Base-by-base conservation (phyloP, 257 asterid species). In the Oldenlandia corymbosa region DNA sequence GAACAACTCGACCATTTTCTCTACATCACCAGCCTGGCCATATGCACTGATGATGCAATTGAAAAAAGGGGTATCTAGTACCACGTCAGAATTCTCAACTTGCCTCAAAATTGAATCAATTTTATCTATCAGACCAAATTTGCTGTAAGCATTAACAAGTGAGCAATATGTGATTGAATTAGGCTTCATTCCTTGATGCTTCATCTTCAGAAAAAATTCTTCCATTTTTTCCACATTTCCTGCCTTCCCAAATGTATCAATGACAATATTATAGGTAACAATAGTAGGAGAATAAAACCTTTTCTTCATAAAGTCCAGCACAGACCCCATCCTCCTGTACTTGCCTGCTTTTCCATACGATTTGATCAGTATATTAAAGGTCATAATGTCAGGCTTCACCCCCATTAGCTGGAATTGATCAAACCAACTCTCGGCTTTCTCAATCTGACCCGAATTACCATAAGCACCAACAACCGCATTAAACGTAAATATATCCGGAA, bases 341-440 rank as follows among this genome's bases (percentile, higher is more conserved):
- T 78, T 20, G 42, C 85, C 83, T 53, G 79, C 78, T 66, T 64
- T 81, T 42, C 94, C 96, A 46, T 85, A 92, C 27, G 95, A 82
- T 64, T 69, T 85, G 6, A 92, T 85, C 58, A 89, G 68, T 47
- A 85, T 80, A 50, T 92, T 92, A 67, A 73, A 89, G 5, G 99
- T 92, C 82, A 83, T 70, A 53, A 81, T 39, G 62, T 92, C 96
- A n/a, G 99, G 91, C 61, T 76, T 72, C 34, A 85, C 62, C 56
- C 95, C 95, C 96, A 92, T 92, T 49, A 72, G 66, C 83, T 72
- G 89, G 83, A 89, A 92, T 70, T 87, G 94, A 68, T 84, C 88
- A 75, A 85, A 92, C 97, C 97, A 84, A 67, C 78, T 84, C 79
- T 92, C 97, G 94, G 87, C 84, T 76, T 87, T 85, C 65, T 78